Conservation (phyloP, 2,329 filamentous ascomycete genomes). For the Nakataea oryzae region DNA sequence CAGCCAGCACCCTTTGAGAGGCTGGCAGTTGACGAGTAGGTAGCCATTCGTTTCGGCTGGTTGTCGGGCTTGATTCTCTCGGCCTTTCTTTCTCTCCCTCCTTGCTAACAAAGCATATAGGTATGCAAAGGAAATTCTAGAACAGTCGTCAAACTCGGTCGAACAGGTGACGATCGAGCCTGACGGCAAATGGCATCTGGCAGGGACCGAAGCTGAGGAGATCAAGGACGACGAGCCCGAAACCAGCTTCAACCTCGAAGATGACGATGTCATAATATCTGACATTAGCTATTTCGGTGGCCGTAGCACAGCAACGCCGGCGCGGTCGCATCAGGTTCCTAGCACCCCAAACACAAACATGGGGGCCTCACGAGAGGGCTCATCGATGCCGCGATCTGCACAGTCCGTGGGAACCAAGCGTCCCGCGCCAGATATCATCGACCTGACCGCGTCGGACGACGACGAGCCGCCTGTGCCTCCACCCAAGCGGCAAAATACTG, state of each 20-base stretch:
- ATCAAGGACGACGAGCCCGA: conserved; percentile 15
- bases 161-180: conserved; percentile 90
- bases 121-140: conserved; percentile 81
- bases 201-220: conserved; percentile 20
- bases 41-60: background rate
- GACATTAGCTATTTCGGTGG: conserved; percentile 26
- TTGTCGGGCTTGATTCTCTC: background rate
- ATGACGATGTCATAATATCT: conserved; percentile 41
- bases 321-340: conserved; percentile 10
- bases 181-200: conserved; percentile 61
- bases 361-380: conserved; percentile 24
- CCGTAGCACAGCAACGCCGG: conserved; percentile 25
- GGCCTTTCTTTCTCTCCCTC: background rate
- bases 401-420: conserved; percentile 30
- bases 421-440: conserved; percentile 42
- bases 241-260: conserved; percentile 15
- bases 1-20: conserved; percentile 71
- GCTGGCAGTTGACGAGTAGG: conserved; percentile 79
- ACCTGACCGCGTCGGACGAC: conserved; percentile 48
- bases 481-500: conserved; percentile 32
- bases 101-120: conserved; percentile 27
- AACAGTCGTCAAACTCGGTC: conserved; percentile 55
- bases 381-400: conserved; percentile 23
- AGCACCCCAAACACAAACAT: conserved; percentile 14
- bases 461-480: conserved; percentile 35